Evolutionary conservation across 164 flowering plant genomes (phyloP), one percentile per base, ranked within the genome.

Genomic region (Tetrastigma voinierianum): DNA sequence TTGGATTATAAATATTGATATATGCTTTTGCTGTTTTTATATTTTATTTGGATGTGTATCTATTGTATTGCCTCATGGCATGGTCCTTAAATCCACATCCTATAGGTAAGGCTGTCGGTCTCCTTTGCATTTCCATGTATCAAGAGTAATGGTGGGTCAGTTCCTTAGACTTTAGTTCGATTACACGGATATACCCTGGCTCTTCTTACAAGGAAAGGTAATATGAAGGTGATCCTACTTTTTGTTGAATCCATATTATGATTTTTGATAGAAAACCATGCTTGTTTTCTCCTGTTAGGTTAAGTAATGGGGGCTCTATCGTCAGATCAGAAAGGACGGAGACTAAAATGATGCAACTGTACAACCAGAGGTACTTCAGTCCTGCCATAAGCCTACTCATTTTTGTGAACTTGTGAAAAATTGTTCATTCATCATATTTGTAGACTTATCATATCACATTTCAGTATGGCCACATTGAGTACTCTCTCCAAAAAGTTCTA

Each of bases 151-250:
- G 99, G 99, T 16, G 99, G 99, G 71, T 76, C 79, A 67, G 84
- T 96, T 32, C 96, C 96, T 40, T 66, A 71, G 64, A 91, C 96
- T 54, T 71, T 91, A 57, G 86, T 85, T 69, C 93, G 97, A 67
- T 96, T 32, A 76, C 82, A 69, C 81, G 98, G 58, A 81, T 89
- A 57, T 96, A 96, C 75, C 99, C 99, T 67, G 72, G n/a, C n/a
- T n/a, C n/a, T 91, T 65, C 89, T 96, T 91, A 87, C 74, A 86
- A 80, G 75, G 99, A 96, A 78, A 93, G 87, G 99, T 93, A 71
- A 59, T 40, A 60, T 57, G 44, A 46, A 10, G 23, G 18, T 24
- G 12, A n/a, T 59, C 20, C 17, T 49, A 11, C 51, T 67, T 23
- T 59, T 19, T 14, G 51, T 15, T 10, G 5, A 45, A 53, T 2